Conservation (phyloP, 148 eudicot genomes). For the Chenopodium album region DNA sequence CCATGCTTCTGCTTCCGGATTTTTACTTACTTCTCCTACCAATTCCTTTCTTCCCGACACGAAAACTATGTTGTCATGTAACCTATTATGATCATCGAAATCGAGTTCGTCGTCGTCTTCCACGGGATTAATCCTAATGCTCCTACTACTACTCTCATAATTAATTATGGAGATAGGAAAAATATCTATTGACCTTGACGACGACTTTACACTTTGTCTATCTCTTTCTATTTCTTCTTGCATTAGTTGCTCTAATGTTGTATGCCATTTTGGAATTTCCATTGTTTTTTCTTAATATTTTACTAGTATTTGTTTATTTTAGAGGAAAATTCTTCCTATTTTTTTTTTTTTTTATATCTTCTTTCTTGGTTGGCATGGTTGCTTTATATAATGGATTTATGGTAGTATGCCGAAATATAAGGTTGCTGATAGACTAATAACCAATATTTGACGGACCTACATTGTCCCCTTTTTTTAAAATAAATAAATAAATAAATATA, state of each 20-base stretch:
- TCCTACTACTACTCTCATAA: background rate
- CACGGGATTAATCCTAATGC: conserved; percentile 10
- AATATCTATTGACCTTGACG: background rate
- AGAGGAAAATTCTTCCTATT: background rate
- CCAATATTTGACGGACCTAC: too few species aligned
- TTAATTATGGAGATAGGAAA: background rate
- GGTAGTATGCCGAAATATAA: too few species aligned
- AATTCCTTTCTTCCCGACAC: background rate
- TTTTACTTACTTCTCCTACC: background rate
- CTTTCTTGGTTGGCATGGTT: too few species aligned
- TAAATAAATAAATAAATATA: too few species aligned
- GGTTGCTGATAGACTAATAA: too few species aligned
- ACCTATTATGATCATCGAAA: background rate
- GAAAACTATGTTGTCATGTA: background rate
- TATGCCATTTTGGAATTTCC: background rate
- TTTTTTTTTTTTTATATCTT: background rate
- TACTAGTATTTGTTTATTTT: background rate
- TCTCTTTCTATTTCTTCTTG: background rate
- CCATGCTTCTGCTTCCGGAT: conserved; percentile 20
- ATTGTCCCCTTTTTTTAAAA: too few species aligned
- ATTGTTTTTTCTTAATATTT: background rate
- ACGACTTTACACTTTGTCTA: background rate
- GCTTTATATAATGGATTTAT: too few species aligned
- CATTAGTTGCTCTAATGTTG: conserved; percentile 5
- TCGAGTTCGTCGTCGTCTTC: background rate